These are phyloP conservation scores for Saccharomyces hybrid DNA, from an alignment of 1,139 yeast species.

Conservation along the genomic window DNA sequence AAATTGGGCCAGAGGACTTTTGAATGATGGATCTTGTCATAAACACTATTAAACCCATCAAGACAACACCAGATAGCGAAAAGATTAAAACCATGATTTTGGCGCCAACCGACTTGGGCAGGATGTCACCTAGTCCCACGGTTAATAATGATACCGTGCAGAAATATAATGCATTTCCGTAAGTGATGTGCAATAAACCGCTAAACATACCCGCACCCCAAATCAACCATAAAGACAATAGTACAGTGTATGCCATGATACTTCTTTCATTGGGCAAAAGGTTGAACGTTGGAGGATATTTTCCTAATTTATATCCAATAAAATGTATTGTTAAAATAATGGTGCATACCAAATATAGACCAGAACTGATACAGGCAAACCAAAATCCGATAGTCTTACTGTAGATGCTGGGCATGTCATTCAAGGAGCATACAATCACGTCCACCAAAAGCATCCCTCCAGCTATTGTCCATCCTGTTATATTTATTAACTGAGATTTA, in stretches of 20 bases:
- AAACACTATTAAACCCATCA: conserved; percentile 64
- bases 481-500: conserved; percentile 53
- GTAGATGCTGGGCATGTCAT: conserved; percentile 18
- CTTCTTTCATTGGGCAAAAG: conserved; percentile 59
- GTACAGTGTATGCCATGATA: conserved; percentile 60
- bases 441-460: conserved; percentile 44
- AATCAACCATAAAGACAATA: conserved; percentile 58
- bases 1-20: conserved; percentile 52
- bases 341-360: conserved; percentile 52
- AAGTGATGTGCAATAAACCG: conserved; percentile 37
- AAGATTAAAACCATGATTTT: conserved; percentile 54
- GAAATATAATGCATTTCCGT: conserved; percentile 61
- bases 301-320: conserved; percentile 48
- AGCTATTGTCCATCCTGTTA: conserved; percentile 57
- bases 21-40: conserved; percentile 60
- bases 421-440: conserved; percentile 33
- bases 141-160: conserved; percentile 68
- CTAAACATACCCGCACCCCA: conserved; percentile 59
- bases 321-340: conserved; percentile 48
- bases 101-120: conserved; percentile 46
- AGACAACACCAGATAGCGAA: conserved; percentile 60
- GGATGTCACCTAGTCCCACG: conserved; percentile 70
- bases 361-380: conserved; percentile 62
- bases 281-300: conserved; percentile 65
- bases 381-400: conserved; percentile 59